Conservation (phyloP, 2,329 filamentous ascomycete genomes). For the Paraconiothyrium brasiliense region DNA sequence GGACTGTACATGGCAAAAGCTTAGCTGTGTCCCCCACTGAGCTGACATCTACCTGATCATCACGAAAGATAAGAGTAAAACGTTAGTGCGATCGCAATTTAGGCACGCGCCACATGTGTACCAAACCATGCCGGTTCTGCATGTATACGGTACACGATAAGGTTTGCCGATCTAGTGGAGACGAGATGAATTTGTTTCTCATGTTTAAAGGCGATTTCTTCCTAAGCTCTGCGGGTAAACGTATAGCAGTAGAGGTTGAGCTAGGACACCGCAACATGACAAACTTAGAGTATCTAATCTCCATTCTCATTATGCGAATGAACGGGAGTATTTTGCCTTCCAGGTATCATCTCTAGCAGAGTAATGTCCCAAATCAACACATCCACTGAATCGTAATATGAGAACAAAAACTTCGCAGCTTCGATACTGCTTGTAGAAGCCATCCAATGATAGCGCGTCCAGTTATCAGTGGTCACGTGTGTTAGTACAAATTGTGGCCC, state of each 20-base stretch:
- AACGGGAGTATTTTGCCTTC: too few species aligned
- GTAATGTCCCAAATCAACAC: too few species aligned
- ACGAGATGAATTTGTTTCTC: background rate
- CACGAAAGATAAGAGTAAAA: conserved; percentile 10
- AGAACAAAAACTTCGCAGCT: background rate
- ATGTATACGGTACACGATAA: background rate
- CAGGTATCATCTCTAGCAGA: too few species aligned
- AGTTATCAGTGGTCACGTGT: conserved; percentile 11
- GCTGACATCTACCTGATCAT: conserved; percentile 1
- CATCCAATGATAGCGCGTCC: background rate
- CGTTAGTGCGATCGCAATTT: background rate
- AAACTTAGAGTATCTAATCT: too few species aligned
- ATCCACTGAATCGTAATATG: too few species aligned
- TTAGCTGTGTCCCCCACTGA: conserved; percentile 7
- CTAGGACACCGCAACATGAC: too few species aligned
- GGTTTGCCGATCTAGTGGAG: background rate
- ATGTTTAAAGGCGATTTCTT: background rate
- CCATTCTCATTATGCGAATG: too few species aligned
- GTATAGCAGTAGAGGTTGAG: too few species aligned
- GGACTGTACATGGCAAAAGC: background rate
- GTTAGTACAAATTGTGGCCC: background rate
- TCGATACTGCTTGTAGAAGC: background rate
- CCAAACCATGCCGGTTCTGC: background rate
- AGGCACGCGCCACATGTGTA: background rate
- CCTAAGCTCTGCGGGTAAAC: background rate